These are phyloP conservation scores for Acanthamoeba healyi DNA, from an alignment of 208 protist genomes.

Conservation along the genomic window DNA sequence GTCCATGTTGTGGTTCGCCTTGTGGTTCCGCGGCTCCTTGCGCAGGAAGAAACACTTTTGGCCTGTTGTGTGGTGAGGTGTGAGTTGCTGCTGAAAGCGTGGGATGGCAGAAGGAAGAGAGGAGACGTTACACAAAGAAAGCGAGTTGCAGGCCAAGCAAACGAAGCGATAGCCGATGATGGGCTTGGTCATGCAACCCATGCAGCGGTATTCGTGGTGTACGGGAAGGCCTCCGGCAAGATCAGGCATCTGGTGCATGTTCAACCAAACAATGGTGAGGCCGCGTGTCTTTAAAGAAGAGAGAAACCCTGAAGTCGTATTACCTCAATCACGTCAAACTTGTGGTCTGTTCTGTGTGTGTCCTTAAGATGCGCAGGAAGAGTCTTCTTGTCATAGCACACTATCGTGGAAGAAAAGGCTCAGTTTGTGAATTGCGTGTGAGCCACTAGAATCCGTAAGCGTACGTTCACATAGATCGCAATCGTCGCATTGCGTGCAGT, in stretches of 20 bases:
- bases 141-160: conserved; percentile 49
- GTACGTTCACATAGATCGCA: conserved; percentile 82
- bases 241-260: conserved; percentile 51
- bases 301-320: not conserved
- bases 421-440: not conserved
- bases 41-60: conserved; percentile 76
- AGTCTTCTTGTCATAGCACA: conserved; percentile 76
- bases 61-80: not conserved
- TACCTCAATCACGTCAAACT: conserved; percentile 72
- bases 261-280: too few relatives aligned
- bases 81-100: not conserved
- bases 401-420: not conserved
- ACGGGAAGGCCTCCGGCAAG: conserved; percentile 50
- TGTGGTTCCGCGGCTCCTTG: conserved; percentile 73
- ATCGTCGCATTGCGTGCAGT: conserved; percentile 81
- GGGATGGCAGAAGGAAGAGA: not conserved
- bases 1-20: conserved; percentile 74
- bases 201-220: conserved; percentile 59
- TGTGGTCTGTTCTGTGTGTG: conserved; percentile 32
- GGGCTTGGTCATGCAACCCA: conserved; percentile 61
- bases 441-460: too few relatives aligned
- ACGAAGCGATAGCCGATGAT: conserved; percentile 72
- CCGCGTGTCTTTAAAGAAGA: not conserved
- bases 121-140: conserved; percentile 10
- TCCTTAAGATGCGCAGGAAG: conserved; percentile 21